Evolutionary conservation across 345 rosid species (phyloP), one percentile per base, ranked within the genome.

Genomic region (Sonneratia caseolaris): DNA sequence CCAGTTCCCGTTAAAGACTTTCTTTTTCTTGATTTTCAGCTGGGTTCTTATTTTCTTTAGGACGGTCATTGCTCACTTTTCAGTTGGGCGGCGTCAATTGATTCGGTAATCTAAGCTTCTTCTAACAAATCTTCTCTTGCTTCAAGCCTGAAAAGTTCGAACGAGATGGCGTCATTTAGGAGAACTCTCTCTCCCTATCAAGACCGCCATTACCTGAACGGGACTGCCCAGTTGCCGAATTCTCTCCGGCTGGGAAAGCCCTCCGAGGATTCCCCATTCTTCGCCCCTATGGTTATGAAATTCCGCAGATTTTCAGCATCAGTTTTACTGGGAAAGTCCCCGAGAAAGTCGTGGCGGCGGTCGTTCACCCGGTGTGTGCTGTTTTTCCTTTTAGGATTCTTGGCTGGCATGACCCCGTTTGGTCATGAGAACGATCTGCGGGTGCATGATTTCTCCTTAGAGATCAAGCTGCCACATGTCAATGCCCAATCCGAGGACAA

Each of bases 101-200:
- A 42, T 42, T 42, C 3, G 45, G 45, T 42, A 42, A 71, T 71
- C 19, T 62, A 5, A 62, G 66, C 19, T 32, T 27, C 19, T 32
- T 27, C 37, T 6, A 18, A 24, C 37, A 36, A 35, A 62, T 62
- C 53, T 42, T 27, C 19, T 32, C 24, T 57, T 35, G n/a, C 53
- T 43, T 68, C 35, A 14, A 5, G 42, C 40, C 14, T 66, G 45
- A 36, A 4, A n/a, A 68, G 45, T 61, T 69, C 18, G 71, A 45
- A 24, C 45, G 22, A 19, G 9, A 91, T 91, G 99, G 97, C 96
- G 43, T 94, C 99, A 24, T 71, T 90, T 83, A 91, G 99, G 68
- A 88, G 99, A 74, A 87, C 97, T 69, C 89, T 90, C 66, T 94
- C 98, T 51, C 97, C 95, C 2, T 73, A 79, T 75, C 89, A 76